phyloP scores from a whole-genome alignment of 1,284 basidiomycete species.

The Heimioporus retisporus region DNA sequence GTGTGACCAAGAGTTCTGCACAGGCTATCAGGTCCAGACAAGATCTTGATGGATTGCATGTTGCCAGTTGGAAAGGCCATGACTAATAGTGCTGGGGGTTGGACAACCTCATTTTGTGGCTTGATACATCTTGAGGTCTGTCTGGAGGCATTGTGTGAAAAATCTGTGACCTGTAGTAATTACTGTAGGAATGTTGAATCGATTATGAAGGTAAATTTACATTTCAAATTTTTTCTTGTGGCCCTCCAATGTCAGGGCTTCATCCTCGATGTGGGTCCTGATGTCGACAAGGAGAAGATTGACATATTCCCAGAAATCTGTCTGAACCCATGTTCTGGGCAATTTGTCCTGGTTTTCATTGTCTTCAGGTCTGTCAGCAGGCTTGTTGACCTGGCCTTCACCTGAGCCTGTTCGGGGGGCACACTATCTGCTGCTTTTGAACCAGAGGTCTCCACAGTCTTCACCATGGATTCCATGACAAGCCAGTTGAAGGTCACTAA shows the following conservation, averaged over 20 bases:
- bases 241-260: neutral
- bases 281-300: neutral
- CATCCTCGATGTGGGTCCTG: neutral
- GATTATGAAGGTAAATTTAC: no score
- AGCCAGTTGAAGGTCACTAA: neutral
- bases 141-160: neutral
- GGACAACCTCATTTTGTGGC: neutral
- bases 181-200: no score
- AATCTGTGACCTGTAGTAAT: neutral
- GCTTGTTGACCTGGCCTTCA: no score
- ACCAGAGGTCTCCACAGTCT: neutral
- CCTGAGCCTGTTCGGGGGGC: no score
- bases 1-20: no score
- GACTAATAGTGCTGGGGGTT: neutral
- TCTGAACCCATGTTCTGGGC: neutral
- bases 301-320: conserved; percentile 1
- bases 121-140: neutral
- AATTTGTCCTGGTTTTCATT: neutral
- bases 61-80: neutral
- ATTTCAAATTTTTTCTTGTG: neutral
- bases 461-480: neutral
- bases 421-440: no score
- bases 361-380: no score
- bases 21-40: neutral
- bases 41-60: neutral